Evolutionary conservation across 805 yeast genomes (phyloP).

Genomic region (Candida nemodendra): DNA sequence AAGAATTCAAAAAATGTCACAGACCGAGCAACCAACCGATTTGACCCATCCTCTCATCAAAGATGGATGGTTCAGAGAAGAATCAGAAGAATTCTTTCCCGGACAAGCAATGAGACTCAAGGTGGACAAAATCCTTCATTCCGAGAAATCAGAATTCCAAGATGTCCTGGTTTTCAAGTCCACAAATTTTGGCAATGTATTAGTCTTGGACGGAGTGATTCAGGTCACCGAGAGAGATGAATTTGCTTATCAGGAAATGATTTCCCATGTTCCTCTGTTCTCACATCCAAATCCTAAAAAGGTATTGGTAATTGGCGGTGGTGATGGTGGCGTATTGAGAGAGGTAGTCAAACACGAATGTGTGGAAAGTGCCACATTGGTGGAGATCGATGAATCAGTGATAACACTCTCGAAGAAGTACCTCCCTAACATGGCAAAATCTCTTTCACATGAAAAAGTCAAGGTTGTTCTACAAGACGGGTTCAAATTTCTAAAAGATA

Average conservation of each 20-base stretch:
- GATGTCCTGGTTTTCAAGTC: constrained; percentile 80
- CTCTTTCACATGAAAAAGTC: constrained; percentile 63
- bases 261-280: constrained; percentile 78
- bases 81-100: constrained; percentile 68
- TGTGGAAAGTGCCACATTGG: constrained; percentile 66
- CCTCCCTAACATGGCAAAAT: constrained; percentile 72
- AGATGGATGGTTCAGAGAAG: constrained; percentile 83
- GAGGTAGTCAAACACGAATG: constrained; percentile 71
- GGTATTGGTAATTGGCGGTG: constrained; percentile 91
- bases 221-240: constrained; percentile 94
- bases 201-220: constrained; percentile 84
- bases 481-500: constrained; percentile 62
- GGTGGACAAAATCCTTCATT: constrained; percentile 64
- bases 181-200: constrained; percentile 76
- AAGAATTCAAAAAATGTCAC: neutral
- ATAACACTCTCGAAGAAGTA: constrained; percentile 68
- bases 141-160: constrained; percentile 69
- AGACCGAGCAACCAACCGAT: constrained; percentile 18
- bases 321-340: constrained; percentile 92
- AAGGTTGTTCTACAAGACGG: constrained; percentile 77
- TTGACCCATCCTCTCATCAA: constrained; percentile 50
- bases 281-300: constrained; percentile 71
- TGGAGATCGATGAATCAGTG: constrained; percentile 87
- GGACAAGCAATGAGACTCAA: constrained; percentile 80
- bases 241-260: constrained; percentile 91